Conservation (phyloP, 1,284 basidiomycete genomes). For the Abortiporus biennis region DNA sequence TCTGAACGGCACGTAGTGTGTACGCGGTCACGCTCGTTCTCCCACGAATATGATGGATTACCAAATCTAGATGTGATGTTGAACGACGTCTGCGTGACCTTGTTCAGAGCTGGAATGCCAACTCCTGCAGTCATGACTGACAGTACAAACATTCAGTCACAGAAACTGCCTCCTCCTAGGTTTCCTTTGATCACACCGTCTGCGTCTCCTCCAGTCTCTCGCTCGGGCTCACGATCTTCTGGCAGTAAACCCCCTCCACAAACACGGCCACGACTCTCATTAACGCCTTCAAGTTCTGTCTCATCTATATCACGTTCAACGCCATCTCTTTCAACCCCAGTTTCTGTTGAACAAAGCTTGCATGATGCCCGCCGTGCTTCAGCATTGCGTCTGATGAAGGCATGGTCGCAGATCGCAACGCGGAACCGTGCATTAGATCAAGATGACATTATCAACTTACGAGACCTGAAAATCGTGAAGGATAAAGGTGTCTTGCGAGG, state of each 20-base stretch:
- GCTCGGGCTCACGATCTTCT: constrained; percentile 9
- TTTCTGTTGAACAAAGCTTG: constrained; percentile 24
- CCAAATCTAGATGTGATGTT: no score
- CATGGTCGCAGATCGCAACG: constrained; percentile 62
- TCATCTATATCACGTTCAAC: constrained; percentile 17
- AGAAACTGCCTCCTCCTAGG: not conserved
- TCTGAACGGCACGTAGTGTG: no score
- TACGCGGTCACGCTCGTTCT: no score
- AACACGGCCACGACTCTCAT: constrained; percentile 32
- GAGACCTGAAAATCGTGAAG: constrained; percentile 49
- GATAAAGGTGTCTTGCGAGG: constrained; percentile 60
- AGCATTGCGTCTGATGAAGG: constrained; percentile 46
- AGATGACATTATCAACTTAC: constrained; percentile 70
- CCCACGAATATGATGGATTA: no score
- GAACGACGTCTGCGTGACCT: no score
- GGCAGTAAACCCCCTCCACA: constrained; percentile 22
- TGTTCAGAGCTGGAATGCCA: no score
- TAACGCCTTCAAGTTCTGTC: constrained; percentile 21
- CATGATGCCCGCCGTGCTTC: constrained; percentile 50
- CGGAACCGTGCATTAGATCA: constrained; percentile 58
- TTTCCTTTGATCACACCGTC: constrained; percentile 26
- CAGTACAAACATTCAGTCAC: no score
- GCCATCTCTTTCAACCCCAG: not conserved
- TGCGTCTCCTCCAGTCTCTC: constrained; percentile 26
- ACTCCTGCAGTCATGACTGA: no score